Conservation (phyloP, 768 basidiomycete species). For the Candolleomyces eurysporus region DNA sequence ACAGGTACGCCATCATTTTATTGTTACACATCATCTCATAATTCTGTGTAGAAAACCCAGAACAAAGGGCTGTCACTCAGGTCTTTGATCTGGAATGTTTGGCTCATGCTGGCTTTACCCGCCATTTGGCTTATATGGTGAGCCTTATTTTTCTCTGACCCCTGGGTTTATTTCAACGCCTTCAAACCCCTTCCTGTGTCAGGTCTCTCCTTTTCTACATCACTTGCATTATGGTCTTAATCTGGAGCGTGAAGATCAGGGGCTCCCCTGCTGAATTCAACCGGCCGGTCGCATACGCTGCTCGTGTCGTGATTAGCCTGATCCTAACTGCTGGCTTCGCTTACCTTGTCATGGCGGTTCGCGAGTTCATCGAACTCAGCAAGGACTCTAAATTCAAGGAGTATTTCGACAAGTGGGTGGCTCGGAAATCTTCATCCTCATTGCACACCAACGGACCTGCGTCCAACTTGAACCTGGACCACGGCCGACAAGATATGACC, state of each 20-base stretch:
- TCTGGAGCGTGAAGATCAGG: conserved; percentile 39
- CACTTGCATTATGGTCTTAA: conserved; percentile 55
- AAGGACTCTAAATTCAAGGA: no score
- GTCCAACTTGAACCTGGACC: no score
- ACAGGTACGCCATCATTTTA: conserved; percentile 31
- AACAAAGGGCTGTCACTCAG: conserved; percentile 14
- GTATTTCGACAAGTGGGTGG: no score
- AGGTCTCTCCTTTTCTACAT: conserved; percentile 62
- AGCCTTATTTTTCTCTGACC: not conserved
- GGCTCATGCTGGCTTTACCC: conserved; percentile 67
- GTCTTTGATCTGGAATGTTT: conserved; percentile 55
- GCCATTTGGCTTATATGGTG: conserved; percentile 64
- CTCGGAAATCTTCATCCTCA: no score
- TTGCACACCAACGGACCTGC: no score
- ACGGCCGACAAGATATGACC: no score
- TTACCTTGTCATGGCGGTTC: conserved; percentile 50
- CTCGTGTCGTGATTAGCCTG: conserved; percentile 42
- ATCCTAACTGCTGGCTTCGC: conserved; percentile 50
- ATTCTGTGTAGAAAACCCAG: conserved; percentile 47
- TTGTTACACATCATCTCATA: no score
- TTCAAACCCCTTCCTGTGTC: not conserved
- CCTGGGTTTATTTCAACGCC: not conserved
- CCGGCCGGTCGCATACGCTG: not conserved
- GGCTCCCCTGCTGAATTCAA: not conserved
- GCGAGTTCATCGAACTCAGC: conserved; percentile 55